Evolutionary conservation across 805 yeast species (phyloP).

Genomic region (Nakazawaea populi): DNA sequence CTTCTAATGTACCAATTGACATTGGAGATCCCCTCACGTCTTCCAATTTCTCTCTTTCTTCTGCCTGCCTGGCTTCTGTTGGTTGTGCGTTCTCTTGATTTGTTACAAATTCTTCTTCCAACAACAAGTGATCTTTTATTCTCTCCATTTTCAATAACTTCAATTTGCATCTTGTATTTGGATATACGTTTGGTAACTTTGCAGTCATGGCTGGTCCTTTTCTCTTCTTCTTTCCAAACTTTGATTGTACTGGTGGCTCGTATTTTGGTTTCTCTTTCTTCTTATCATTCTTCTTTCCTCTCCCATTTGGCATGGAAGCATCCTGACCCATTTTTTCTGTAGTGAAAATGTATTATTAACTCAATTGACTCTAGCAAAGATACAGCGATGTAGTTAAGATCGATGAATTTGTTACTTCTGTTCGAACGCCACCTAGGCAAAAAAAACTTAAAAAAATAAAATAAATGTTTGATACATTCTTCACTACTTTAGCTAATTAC

Average conservation of each 20-base stretch:
- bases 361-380: background rate
- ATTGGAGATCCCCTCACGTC: slow-evolving; percentile 95
- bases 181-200: slow-evolving; percentile 82
- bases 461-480: background rate
- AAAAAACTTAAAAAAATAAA: background rate
- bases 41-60: slow-evolving; percentile 91
- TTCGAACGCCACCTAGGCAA: slow-evolving; percentile 1
- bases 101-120: slow-evolving; percentile 94
- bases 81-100: slow-evolving; percentile 94
- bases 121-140: slow-evolving; percentile 88
- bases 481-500: background rate
- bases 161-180: slow-evolving; percentile 90
- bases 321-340: slow-evolving; percentile 17
- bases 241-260: slow-evolving; percentile 96
- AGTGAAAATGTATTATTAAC: background rate
- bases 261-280: slow-evolving; percentile 91
- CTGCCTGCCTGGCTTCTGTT: slow-evolving; percentile 93
- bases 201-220: slow-evolving; percentile 85
- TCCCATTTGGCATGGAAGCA: slow-evolving; percentile 15
- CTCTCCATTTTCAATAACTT: slow-evolving; percentile 90
- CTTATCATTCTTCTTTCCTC: slow-evolving; percentile 26
- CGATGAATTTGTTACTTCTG: background rate
- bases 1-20: slow-evolving; percentile 95
- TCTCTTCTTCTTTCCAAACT: slow-evolving; percentile 88
- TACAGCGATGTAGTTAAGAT: background rate